Conservation (phyloP, 352 stramenopile species). For the Phytophthora lateralis region DNA sequence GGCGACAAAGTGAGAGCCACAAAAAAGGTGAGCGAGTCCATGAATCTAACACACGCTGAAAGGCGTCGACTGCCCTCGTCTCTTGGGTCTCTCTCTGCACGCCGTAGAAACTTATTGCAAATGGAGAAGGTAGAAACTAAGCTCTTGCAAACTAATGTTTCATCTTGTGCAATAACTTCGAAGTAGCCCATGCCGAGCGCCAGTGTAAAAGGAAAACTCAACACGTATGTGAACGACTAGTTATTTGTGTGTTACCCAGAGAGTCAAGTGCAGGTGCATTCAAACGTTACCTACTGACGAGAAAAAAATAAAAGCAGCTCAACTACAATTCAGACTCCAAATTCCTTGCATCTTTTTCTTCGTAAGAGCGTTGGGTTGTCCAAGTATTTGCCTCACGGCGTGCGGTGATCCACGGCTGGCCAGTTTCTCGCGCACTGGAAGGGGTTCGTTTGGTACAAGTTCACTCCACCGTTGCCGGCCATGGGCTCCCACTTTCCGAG, state of each 20-base stretch:
- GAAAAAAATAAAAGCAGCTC: not conserved
- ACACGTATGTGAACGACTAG: not conserved
- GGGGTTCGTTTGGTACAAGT: constrained; percentile 25
- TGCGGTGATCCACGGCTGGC: constrained; percentile 15
- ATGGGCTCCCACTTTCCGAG: constrained; percentile 13
- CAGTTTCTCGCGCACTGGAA: constrained; percentile 19
- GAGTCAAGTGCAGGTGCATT: not conserved
- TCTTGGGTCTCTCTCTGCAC: not conserved
- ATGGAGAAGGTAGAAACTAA: no score
- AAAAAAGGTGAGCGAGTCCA: constrained; percentile 21
- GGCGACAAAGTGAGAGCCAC: constrained; percentile 9
- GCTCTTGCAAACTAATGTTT: not conserved
- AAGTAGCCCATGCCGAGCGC: not conserved
- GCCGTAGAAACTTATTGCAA: not conserved
- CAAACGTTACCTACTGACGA: not conserved
- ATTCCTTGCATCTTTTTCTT: not conserved
- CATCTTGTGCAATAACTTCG: no score
- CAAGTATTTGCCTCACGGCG: not conserved
- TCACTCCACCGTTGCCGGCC: constrained; percentile 9
- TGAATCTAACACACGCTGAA: constrained; percentile 1
- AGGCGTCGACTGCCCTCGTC: constrained; percentile 2
- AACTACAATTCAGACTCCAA: not conserved
- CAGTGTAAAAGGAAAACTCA: not conserved
- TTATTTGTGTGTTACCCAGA: no score
- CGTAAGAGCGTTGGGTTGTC: not conserved